phyloP scores from a whole-genome alignment of 2,329 filamentous ascomycete species.

The Epichloe baconii region DNA sequence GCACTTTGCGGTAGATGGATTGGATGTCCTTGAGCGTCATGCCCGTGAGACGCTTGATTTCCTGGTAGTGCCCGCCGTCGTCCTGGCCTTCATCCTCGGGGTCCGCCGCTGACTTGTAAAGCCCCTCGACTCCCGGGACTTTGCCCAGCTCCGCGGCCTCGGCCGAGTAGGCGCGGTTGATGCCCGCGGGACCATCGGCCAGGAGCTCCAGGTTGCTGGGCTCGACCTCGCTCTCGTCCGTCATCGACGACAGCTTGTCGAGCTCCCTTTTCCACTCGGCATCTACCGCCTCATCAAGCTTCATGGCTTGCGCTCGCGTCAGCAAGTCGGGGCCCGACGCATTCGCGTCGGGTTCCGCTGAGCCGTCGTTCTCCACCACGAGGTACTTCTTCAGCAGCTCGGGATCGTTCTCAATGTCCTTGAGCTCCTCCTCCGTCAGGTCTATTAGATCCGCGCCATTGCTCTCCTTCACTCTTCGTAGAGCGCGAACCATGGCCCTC shows the following conservation, averaged over 20 bases:
- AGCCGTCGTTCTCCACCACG: conserved; percentile 17
- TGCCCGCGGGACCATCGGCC: conserved; percentile 23
- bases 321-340: conserved; percentile 15
- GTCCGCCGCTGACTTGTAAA: conserved; percentile 35
- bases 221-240: conserved; percentile 18
- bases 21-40: conserved; percentile 39
- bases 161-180: conserved; percentile 25
- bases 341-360: conserved; percentile 12
- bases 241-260: conserved; percentile 18
- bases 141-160: conserved; percentile 37
- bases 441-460: conserved; percentile 31
- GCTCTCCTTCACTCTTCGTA: conserved; percentile 29
- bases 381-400: conserved; percentile 26
- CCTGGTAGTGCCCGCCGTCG: conserved; percentile 35
- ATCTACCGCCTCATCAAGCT: conserved; percentile 25
- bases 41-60: conserved; percentile 42
- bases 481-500: conserved; percentile 27
- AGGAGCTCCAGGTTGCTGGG: conserved; percentile 24
- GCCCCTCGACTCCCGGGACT: conserved; percentile 38
- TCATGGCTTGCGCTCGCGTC: conserved; percentile 22
- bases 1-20: conserved; percentile 50
- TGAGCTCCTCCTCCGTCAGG: conserved; percentile 36
- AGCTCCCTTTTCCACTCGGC: conserved; percentile 25
- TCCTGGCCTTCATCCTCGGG: conserved; percentile 38
- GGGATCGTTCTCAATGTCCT: conserved; percentile 26